Evolutionary conservation across 495 filamentous ascomycete species (phyloP).

Genomic region (Lophiostoma macrostomum): DNA sequence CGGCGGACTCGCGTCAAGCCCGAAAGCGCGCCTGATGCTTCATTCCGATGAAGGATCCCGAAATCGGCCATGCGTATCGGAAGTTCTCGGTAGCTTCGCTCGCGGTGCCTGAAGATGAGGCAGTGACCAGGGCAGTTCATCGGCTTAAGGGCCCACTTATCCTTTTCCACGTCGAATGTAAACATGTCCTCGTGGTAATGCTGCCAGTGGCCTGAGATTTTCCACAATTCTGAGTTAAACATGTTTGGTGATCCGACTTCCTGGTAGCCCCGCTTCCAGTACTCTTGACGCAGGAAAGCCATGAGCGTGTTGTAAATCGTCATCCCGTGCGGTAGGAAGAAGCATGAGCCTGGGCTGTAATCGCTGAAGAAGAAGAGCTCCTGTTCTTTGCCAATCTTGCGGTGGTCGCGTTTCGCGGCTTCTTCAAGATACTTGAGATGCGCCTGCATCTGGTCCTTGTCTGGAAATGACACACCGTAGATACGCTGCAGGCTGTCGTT

Average conservation of each 20-base stretch:
- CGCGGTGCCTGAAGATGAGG: conserved; percentile 71
- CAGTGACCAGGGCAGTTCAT: conserved; percentile 98
- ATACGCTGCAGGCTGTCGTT: conserved; percentile 95
- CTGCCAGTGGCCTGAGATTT: conserved; percentile 89
- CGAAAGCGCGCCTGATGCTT: conserved; percentile 85
- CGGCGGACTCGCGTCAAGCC: conserved; percentile 87
- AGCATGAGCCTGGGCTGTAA: conserved; percentile 82
- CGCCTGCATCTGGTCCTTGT: conserved; percentile 88
- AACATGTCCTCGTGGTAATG: conserved; percentile 99
- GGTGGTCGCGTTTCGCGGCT: conserved; percentile 90
- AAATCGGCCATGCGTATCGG: conserved; percentile 92
- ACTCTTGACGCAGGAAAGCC: conserved; percentile 75
- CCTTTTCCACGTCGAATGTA: conserved; percentile 84
- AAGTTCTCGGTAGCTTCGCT: conserved; percentile 80
- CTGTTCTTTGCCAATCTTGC: conserved; percentile 86
- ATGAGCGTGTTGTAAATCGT: conserved; percentile 87
- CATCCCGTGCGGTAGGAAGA: conserved; percentile 90
- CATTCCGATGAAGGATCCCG: conserved; percentile 90
- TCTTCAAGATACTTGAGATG: conserved; percentile 93
- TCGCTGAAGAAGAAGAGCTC: conserved; percentile 97
- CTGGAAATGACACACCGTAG: conserved; percentile 93
- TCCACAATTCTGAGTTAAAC: conserved; percentile 88
- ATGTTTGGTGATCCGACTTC: conserved; percentile 97
- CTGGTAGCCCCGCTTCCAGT: conserved; percentile 90
- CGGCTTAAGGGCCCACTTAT: conserved; percentile 82